Base-by-base conservation (phyloP, 345 rosid species). In the Gossypium ekmanianum region DNA sequence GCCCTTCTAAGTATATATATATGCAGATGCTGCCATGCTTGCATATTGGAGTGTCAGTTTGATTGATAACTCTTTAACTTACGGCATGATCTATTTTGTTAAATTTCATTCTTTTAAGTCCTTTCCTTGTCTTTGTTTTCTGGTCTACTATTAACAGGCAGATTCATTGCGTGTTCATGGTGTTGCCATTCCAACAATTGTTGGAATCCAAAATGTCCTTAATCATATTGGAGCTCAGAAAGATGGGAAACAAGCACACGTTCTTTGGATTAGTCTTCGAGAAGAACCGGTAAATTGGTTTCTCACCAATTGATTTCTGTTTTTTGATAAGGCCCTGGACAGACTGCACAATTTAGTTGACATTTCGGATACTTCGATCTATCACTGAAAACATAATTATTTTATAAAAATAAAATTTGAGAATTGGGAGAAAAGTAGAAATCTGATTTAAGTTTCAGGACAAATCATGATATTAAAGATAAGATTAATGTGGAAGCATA, bases 221-320 rank as follows among this genome's bases (percentile, higher is more conserved):
- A 91, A 90, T 84, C 88, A 91, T 68, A 86, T 91, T 64, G 92
- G 98, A 61, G 92, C 92, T 61, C 86, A 83, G 54, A 89, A 84
- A 75, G 93, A 88, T 20, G 88, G 87, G 68, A 85, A 79, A 76
- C 84, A 77, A 80, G 87, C 84, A 7, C 79, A 81, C 77, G 88
- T 92, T 82, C 88, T 94, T 66, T 94, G 98, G 99, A 85, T 94
- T 85, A 91, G 86, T 81, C 98, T 94, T 62, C 94, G 99, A 0
- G 99, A 94, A 83, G 99, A 94, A 80, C 98, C 98, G 83, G 98
- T 92, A 90, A 77, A 41, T 20, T 22, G 44, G 65, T 73, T 55
- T 81, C 12, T 68, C 56, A 41, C 48, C 34, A 45, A 67, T 43
- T 17, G 39, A 45, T 10, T 51, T 63, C 13, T 73, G 17, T 61